Percentiles rank a stretch among this genome's conserved stretches.
phyloP scores from a whole-genome alignment of 352 stramenopile genomes.

The Aphanomyces astaci region DNA sequence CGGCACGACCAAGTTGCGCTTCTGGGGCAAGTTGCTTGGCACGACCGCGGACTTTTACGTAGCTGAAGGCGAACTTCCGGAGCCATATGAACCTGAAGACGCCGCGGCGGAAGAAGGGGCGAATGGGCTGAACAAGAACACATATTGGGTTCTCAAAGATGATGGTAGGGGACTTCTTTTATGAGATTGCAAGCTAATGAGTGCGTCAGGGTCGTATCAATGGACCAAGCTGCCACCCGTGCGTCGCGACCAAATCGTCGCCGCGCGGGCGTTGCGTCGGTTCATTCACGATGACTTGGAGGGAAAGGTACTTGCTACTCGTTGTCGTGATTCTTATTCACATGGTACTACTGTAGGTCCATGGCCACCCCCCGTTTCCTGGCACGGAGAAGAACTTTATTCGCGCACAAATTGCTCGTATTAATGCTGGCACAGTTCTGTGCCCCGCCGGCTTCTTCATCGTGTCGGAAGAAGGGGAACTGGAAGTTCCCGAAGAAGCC shows the following conservation, averaged over 20 bases:
- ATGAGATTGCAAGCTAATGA: too few relatives aligned
- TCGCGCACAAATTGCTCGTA: constrained; percentile 84
- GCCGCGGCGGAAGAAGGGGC: constrained; percentile 54
- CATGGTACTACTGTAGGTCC: constrained; percentile 27
- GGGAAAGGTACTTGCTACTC: constrained; percentile 33
- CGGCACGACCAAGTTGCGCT: constrained; percentile 60
- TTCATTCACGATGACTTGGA: constrained; percentile 82
- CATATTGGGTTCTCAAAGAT: constrained; percentile 85
- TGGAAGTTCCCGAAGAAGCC: constrained; percentile 50
- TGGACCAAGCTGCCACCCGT: constrained; percentile 81
- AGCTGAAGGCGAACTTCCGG: constrained; percentile 59
- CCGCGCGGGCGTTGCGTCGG: constrained; percentile 61
- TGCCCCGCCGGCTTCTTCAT: constrained; percentile 83
- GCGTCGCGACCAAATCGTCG: constrained; percentile 64
- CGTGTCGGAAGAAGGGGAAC: constrained; percentile 58
- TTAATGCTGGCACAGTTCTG: constrained; percentile 69
- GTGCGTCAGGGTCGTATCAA: constrained; percentile 46
- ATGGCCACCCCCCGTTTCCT: constrained; percentile 82
- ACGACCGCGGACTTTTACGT: constrained; percentile 74
- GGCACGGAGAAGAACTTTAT: constrained; percentile 81
- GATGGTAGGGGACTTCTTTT: too few relatives aligned
- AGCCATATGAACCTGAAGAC: constrained; percentile 51
- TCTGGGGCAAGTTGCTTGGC: constrained; percentile 84
- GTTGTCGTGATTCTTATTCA: background rate
- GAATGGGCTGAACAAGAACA: constrained; percentile 78